Evolutionary conservation across 106 monocot species (phyloP).

Genomic region (Acorus calamus): DNA sequence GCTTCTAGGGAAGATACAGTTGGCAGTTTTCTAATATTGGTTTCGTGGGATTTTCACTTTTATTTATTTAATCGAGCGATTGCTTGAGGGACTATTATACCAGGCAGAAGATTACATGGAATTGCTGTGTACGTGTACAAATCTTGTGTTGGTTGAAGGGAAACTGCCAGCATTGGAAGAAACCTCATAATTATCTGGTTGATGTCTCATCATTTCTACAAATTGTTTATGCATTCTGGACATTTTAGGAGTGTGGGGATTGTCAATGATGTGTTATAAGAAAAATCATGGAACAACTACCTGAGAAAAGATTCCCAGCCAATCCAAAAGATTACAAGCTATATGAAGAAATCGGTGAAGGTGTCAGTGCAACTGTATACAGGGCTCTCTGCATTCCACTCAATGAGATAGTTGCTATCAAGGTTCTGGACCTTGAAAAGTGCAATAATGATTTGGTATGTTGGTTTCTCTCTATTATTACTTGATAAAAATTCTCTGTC

Average conservation of each 20-base stretch:
- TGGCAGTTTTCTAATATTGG: no score
- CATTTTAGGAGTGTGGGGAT: conserved; percentile 5
- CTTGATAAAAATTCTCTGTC: no score
- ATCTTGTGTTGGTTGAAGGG: no score
- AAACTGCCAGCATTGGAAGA: no score
- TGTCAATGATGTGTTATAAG: conserved; percentile 31
- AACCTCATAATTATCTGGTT: no score
- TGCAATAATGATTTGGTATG: conserved; percentile 91
- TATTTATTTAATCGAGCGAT: no score
- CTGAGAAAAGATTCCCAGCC: conserved; percentile 47
- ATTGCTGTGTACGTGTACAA: no score
- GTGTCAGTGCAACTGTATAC: conserved; percentile 86
- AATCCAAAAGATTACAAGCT: conserved; percentile 71
- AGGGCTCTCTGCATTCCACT: conserved; percentile 79
- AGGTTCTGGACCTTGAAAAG: conserved; percentile 91
- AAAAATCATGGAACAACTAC: conserved; percentile 44
- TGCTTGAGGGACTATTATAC: no score
- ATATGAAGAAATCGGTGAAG: conserved; percentile 91
- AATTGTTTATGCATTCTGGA: conserved; percentile 3
- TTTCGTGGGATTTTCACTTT: no score
- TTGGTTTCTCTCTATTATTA: neutral
- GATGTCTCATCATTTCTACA: no score
- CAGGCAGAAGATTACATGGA: no score
- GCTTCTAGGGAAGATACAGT: no score
- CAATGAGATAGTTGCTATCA: conserved; percentile 81